A percentile compares a stretch with the other conserved stretches of the same genome.
These are phyloP conservation scores for Nothophaeocryptopus gaeumannii DNA, from an alignment of 2,329 filamentous ascomycete species.

Conservation along the genomic window DNA sequence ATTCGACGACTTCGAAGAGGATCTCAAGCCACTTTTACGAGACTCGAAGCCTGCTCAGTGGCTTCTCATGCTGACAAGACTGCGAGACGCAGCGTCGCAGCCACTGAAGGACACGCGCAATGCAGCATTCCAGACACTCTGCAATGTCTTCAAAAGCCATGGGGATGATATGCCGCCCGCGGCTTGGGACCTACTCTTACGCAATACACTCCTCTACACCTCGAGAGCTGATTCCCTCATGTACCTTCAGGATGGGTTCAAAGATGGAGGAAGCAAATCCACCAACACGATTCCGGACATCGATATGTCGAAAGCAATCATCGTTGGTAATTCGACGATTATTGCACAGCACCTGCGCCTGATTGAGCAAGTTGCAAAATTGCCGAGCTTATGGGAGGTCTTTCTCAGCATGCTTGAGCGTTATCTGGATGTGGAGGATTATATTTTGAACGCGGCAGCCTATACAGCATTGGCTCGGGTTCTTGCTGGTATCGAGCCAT, in stretches of 20 bases:
- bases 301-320: constrained; percentile 70
- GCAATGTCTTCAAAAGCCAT: constrained; percentile 89
- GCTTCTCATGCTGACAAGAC: constrained; percentile 70
- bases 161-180: constrained; percentile 73
- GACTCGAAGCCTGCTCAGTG: constrained; percentile 59
- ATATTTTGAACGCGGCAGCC: constrained; percentile 43
- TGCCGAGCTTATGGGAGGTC: constrained; percentile 72
- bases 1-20: constrained; percentile 24
- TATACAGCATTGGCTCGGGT: constrained; percentile 42
- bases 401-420: constrained; percentile 66
- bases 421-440: constrained; percentile 41
- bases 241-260: constrained; percentile 14
- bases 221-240: constrained; percentile 46
- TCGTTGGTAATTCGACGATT: constrained; percentile 69
- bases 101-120: constrained; percentile 73
- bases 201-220: constrained; percentile 75
- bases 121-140: constrained; percentile 83
- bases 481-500: constrained; percentile 33
- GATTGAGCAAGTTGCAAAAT: constrained; percentile 63
- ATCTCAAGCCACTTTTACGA: constrained; percentile 13
- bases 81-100: constrained; percentile 70
- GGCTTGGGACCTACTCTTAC: constrained; percentile 80
- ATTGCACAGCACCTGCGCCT: constrained; percentile 74
- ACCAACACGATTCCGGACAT: constrained; percentile 13
- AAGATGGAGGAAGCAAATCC: background rate